Conservation (phyloP, 495 filamentous ascomycete genomes). For the Talaromyces adpressus region DNA sequence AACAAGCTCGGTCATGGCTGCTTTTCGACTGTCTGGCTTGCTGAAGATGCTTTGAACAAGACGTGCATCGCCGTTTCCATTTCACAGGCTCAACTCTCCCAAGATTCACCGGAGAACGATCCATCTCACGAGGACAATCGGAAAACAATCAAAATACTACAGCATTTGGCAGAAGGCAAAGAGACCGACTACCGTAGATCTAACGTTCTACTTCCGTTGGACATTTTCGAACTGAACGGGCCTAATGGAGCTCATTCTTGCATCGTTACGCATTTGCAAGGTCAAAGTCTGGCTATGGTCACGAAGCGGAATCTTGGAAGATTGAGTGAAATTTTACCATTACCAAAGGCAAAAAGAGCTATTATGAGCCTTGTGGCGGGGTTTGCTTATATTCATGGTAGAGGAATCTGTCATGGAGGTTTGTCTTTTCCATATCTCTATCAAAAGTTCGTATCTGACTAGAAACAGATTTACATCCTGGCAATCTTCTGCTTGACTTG, state of each 20-base stretch:
- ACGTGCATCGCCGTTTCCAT: not conserved
- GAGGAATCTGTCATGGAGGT: not conserved
- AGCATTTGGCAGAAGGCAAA: not conserved
- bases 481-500: constrained; percentile 23
- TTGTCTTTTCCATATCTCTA: not conserved
- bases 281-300: not conserved
- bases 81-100: not conserved
- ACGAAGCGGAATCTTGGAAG: not conserved
- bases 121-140: not conserved
- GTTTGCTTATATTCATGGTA: not conserved
- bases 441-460: not conserved
- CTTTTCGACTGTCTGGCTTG: constrained; percentile 29
- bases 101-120: not conserved
- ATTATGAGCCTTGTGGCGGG: not conserved
- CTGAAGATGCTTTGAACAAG: not conserved
- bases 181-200: not conserved
- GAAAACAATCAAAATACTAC: not conserved
- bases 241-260: not conserved
- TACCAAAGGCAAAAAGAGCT: not conserved
- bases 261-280: not conserved
- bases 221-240: not conserved
- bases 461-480: constrained; percentile 19
- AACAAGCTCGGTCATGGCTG: constrained; percentile 38
- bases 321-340: not conserved
- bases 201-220: not conserved